A percentile compares a stretch with the other conserved stretches of the same genome.
phyloP scores from a whole-genome alignment of 306 rosid species.

The Lathyrus sativus region DNA sequence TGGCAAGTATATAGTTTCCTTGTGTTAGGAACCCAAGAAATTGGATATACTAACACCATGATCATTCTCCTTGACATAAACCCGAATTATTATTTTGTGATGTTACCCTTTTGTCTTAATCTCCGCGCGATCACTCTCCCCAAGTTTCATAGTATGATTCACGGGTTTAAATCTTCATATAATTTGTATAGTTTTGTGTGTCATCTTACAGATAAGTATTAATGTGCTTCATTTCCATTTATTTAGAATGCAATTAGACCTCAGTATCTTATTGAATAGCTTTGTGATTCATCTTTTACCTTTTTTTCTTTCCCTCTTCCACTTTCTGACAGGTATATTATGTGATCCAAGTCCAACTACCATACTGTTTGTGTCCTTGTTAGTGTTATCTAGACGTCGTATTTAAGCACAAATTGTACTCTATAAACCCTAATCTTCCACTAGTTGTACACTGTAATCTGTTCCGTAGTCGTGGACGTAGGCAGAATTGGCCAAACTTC shows the following conservation, averaged over 20 bases:
- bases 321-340: background rate
- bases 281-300: background rate
- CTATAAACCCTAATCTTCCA: too few relatives aligned
- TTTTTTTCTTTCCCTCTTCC: background rate
- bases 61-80: background rate
- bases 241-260: background rate
- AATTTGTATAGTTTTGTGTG: background rate
- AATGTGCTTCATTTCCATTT: background rate
- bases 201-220: background rate
- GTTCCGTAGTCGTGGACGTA: too few relatives aligned
- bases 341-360: too few relatives aligned
- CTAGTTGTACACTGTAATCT: too few relatives aligned
- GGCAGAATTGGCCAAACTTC: too few relatives aligned
- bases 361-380: background rate
- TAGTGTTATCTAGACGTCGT: background rate
- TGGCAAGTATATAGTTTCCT: background rate
- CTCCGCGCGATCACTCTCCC: background rate
- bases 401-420: too few relatives aligned
- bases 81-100: background rate
- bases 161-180: background rate
- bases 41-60: background rate
- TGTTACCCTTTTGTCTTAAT: constrained; percentile 3
- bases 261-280: constrained; percentile 10
- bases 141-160: constrained; percentile 4
- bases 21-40: background rate